Percentiles rank a stretch among this genome's conserved stretches.
phyloP scores from a whole-genome alignment of 2,329 filamentous ascomycete genomes.

The Calonectria naviculata region DNA sequence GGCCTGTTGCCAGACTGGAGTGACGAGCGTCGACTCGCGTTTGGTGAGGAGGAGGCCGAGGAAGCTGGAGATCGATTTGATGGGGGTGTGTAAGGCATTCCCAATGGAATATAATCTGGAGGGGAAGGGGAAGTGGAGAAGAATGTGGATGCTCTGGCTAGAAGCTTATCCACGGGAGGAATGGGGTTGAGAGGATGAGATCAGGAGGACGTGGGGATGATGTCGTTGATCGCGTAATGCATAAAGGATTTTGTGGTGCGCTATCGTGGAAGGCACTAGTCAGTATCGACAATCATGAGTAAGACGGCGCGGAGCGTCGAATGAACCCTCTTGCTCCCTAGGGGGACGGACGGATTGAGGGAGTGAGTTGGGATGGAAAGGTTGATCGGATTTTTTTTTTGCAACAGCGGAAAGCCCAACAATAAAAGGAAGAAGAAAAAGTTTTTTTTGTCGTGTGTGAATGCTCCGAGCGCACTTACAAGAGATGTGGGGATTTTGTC shows the following conservation, averaged over 20 bases:
- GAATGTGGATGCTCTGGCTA: slow-evolving; percentile 36
- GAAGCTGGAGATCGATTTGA: slow-evolving; percentile 72
- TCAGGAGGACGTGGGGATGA: slow-evolving; percentile 5
- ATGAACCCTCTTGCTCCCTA: not conserved
- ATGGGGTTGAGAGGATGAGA: slow-evolving; percentile 18
- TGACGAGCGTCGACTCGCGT: slow-evolving; percentile 68
- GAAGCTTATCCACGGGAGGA: slow-evolving; percentile 32
- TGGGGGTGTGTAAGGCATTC: slow-evolving; percentile 92
- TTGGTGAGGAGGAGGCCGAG: slow-evolving; percentile 67
- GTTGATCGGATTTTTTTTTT: not conserved
- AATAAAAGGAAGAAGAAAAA: not conserved
- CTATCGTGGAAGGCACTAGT: slow-evolving; percentile 36
- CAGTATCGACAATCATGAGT: slow-evolving; percentile 25
- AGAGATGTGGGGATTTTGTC: not conserved
- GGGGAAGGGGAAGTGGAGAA: slow-evolving; percentile 23
- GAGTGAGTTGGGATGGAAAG: not conserved
- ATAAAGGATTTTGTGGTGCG: slow-evolving; percentile 32
- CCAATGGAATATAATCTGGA: slow-evolving; percentile 44
- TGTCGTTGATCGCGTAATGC: slow-evolving; percentile 33
- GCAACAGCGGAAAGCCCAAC: not conserved
- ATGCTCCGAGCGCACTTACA: slow-evolving; percentile 2
- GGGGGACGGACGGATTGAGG: not conserved
- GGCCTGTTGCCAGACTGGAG: slow-evolving; percentile 63
- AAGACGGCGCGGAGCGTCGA: not conserved
- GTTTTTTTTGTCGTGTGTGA: not conserved